Evolutionary conservation across 345 rosid species (phyloP).

Genomic region (Salix brachista): DNA sequence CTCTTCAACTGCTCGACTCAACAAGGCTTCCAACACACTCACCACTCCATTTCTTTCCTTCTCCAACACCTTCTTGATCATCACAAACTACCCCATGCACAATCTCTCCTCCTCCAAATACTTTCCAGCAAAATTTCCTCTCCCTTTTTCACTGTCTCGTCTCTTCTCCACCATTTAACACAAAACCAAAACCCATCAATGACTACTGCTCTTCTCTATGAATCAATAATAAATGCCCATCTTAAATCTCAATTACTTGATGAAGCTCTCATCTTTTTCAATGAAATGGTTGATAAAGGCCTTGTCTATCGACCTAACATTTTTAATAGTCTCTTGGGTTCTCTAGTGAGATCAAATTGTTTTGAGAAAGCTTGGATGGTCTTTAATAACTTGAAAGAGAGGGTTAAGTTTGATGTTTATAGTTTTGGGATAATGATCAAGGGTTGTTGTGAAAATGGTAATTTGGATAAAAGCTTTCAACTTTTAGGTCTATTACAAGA

Average conservation of each 20-base stretch:
- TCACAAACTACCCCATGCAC: constrained; percentile 39
- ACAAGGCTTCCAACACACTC: constrained; percentile 44
- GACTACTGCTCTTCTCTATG: constrained; percentile 33
- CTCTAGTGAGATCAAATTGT: constrained; percentile 31
- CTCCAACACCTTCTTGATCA: constrained; percentile 41
- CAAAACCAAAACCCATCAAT: constrained; percentile 14
- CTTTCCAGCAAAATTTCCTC: constrained; percentile 48
- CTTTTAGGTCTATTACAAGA: constrained; percentile 44
- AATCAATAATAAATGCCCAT: constrained; percentile 46
- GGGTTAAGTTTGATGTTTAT: constrained; percentile 44
- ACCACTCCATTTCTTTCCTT: constrained; percentile 43
- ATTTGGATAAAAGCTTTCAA: constrained; percentile 42
- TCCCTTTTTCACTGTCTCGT: constrained; percentile 36
- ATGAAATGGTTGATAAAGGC: constrained; percentile 47
- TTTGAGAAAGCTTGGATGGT: constrained; percentile 44
- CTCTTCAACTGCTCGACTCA: constrained; percentile 37
- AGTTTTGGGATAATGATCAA: constrained; percentile 72
- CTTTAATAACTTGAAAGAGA: constrained; percentile 34
- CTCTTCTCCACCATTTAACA: constrained; percentile 41
- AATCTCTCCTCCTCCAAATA: constrained; percentile 42
- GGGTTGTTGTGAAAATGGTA: constrained; percentile 61
- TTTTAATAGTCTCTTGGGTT: constrained; percentile 45
- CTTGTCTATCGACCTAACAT: constrained; percentile 35
- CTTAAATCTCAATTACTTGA: constrained; percentile 40
- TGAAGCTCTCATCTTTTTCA: constrained; percentile 41